These are phyloP conservation scores for Fragaria iinumae DNA, from an alignment of 306 rosid species.

Conservation along the genomic window DNA sequence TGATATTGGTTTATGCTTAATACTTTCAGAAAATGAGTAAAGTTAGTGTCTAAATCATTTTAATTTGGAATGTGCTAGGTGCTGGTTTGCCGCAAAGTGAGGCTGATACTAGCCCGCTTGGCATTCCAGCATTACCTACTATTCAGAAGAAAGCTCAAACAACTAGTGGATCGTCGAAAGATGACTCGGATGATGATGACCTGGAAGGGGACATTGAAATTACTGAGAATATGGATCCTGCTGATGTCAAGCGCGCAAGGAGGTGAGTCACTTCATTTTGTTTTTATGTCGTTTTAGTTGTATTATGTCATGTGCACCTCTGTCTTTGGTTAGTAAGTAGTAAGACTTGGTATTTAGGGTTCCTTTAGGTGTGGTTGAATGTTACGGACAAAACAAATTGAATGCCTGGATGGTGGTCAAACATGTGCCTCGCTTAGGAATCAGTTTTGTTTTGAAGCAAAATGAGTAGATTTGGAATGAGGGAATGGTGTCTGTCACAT, in stretches of 20 bases:
- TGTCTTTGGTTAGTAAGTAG: background rate
- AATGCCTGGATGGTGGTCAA: background rate
- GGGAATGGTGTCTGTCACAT: background rate
- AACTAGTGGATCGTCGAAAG: conserved; percentile 59
- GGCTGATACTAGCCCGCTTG: conserved; percentile 33
- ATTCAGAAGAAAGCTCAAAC: conserved; percentile 37
- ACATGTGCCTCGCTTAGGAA: background rate
- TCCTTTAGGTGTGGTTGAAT: background rate
- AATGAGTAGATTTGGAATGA: conserved; percentile 15
- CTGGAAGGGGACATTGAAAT: conserved; percentile 54
- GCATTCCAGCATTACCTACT: conserved; percentile 41
- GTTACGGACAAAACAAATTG: background rate
- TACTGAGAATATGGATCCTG: conserved; percentile 46
- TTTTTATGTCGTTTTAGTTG: background rate
- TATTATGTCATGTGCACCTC: background rate
- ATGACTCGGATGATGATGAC: conserved; percentile 59
- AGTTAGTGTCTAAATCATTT: conserved; percentile 1
- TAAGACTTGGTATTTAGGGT: background rate
- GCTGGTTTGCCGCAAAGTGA: conserved; percentile 31
- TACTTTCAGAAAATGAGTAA: background rate
- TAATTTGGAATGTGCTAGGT: conserved; percentile 27
- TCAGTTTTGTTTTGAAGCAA: conserved; percentile 2
- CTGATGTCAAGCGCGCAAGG: conserved; percentile 55
- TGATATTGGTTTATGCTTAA: background rate
- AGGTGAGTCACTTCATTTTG: conserved; percentile 29